phyloP scores from a whole-genome alignment of 2,329 filamentous ascomycete species.

The Claviceps humidiphila region DNA sequence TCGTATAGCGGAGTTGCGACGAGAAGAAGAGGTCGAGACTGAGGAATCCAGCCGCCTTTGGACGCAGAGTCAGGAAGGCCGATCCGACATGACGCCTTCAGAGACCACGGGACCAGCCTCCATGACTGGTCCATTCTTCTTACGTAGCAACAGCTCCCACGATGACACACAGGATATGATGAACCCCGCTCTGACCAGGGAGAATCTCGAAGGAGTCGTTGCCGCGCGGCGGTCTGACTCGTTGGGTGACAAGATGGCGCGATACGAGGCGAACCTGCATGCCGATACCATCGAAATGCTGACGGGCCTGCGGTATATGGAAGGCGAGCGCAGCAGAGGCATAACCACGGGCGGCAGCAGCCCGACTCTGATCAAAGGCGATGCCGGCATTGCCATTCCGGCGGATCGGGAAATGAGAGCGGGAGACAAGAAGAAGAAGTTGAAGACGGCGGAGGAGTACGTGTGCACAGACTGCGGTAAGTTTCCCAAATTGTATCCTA shows the following conservation, averaged over 20 bases:
- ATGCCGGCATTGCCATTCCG: slow-evolving; percentile 75
- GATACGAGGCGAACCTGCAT: slow-evolving; percentile 63
- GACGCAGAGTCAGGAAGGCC: slow-evolving; percentile 42
- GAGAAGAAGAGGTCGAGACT: slow-evolving; percentile 71
- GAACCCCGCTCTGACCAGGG: slow-evolving; percentile 59
- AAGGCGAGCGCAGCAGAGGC: slow-evolving; percentile 77
- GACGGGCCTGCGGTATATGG: slow-evolving; percentile 74
- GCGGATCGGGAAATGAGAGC: slow-evolving; percentile 60
- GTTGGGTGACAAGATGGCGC: slow-evolving; percentile 72
- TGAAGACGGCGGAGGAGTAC: slow-evolving; percentile 76
- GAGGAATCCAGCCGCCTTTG: slow-evolving; percentile 52
- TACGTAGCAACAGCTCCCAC: slow-evolving; percentile 15
- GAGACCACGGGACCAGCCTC: slow-evolving; percentile 27
- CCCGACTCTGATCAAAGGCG: slow-evolving; percentile 69
- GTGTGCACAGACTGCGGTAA: slow-evolving; percentile 86
- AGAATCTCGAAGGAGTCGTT: slow-evolving; percentile 64
- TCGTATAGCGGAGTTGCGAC: slow-evolving; percentile 71
- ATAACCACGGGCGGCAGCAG: slow-evolving; percentile 78
- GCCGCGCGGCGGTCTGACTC: slow-evolving; percentile 57
- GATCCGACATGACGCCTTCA: slow-evolving; percentile 39
- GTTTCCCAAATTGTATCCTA: slow-evolving; percentile 12
- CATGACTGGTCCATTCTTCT: slow-evolving; percentile 15
- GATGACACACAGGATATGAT: slow-evolving; percentile 40
- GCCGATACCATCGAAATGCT: slow-evolving; percentile 87
- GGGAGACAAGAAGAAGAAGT: slow-evolving; percentile 75